phyloP scores from a whole-genome alignment of 2,329 filamentous ascomycete genomes.

The Fusarium concolor region DNA sequence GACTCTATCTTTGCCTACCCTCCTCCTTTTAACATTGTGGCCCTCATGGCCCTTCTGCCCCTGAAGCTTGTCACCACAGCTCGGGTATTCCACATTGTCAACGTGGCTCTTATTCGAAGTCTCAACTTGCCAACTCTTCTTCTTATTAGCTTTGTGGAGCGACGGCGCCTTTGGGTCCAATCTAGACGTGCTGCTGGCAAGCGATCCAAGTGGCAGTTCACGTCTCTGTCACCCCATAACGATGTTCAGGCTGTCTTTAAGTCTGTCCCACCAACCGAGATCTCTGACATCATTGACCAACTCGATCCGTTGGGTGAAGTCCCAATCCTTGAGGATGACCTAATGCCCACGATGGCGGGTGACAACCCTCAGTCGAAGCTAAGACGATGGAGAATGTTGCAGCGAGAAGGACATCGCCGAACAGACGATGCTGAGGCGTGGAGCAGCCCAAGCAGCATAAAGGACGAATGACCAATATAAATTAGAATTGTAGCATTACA shows the following conservation, averaged over 20 bases:
- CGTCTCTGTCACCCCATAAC: conserved; percentile 64
- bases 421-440: conserved; percentile 24
- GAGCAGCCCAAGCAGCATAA: conserved; percentile 28
- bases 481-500: conserved; percentile 21
- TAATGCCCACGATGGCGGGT: conserved; percentile 46
- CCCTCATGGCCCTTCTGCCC: conserved; percentile 71
- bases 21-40: conserved; percentile 77
- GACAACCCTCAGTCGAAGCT: conserved; percentile 43
- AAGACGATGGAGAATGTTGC: conserved; percentile 38
- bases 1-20: conserved; percentile 77
- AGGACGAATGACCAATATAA: conserved; percentile 17
- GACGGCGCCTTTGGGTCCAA: conserved; percentile 59
- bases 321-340: conserved; percentile 49
- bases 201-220: conserved; percentile 58
- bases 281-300: conserved; percentile 51
- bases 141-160: conserved; percentile 70
- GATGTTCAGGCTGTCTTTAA: conserved; percentile 72
- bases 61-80: conserved; percentile 72
- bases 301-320: conserved; percentile 51
- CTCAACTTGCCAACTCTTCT: conserved; percentile 74
- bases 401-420: conserved; percentile 31
- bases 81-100: conserved; percentile 77
- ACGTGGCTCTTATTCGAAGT: conserved; percentile 71
- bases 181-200: conserved; percentile 37
- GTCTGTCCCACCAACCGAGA: conserved; percentile 62